phyloP scores from a whole-genome alignment of 2,329 filamentous ascomycete genomes.

The Penicillium sp. region DNA sequence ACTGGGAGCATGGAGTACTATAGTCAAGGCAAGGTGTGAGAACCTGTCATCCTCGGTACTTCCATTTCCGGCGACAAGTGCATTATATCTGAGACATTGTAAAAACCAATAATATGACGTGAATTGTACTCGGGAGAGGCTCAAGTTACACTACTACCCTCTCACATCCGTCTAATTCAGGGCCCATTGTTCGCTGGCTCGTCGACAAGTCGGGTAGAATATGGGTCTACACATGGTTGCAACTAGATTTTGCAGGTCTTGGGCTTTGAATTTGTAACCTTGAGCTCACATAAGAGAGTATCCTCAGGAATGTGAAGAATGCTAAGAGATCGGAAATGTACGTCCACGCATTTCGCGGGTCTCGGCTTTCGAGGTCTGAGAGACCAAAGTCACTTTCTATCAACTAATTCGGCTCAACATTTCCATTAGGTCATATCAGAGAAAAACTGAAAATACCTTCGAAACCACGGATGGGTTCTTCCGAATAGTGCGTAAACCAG shows the following conservation, averaged over 20 bases:
- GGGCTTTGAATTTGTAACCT: neutral
- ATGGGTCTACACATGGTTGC: neutral
- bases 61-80: slow-evolving; percentile 9
- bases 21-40: neutral
- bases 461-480: neutral
- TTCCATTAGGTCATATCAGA: neutral
- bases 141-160: neutral
- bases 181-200: neutral
- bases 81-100: neutral
- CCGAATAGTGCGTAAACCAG: neutral
- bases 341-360: neutral
- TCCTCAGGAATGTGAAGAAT: neutral
- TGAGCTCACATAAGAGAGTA: neutral
- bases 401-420: neutral
- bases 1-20: neutral
- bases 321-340: neutral
- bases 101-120: neutral
- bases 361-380: neutral
- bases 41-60: neutral
- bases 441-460: neutral
- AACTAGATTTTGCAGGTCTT: neutral
- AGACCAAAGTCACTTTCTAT: neutral
- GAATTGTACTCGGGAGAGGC: neutral
- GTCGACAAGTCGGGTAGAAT: neutral
- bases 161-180: neutral